phyloP scores from a whole-genome alignment of 2,329 filamentous ascomycete species.

The Trichoderma sp. region DNA sequence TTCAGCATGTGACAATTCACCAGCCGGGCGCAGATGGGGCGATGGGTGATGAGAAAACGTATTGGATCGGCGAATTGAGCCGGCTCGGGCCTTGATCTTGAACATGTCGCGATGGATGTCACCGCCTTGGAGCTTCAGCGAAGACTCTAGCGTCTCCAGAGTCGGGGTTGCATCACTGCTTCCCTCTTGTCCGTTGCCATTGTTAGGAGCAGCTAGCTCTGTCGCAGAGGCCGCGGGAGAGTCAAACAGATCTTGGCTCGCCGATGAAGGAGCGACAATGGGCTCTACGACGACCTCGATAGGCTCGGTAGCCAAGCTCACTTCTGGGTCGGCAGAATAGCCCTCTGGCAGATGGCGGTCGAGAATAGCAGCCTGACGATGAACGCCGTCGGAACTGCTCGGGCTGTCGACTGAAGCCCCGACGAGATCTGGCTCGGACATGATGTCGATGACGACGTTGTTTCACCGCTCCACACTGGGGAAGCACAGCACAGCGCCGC shows the following conservation, averaged over 20 bases:
- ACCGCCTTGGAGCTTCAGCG: constrained; percentile 68
- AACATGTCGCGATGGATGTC: constrained; percentile 78
- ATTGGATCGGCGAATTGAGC: constrained; percentile 54
- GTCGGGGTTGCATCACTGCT: constrained; percentile 22
- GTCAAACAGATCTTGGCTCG: constrained; percentile 18
- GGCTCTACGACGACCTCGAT: constrained; percentile 16
- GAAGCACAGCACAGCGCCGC: not conserved
- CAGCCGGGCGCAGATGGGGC: constrained; percentile 30
- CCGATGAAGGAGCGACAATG: not conserved
- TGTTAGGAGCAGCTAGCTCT: not conserved
- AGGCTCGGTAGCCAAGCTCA: constrained; percentile 29
- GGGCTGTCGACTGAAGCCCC: constrained; percentile 28
- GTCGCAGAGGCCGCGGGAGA: constrained; percentile 21
- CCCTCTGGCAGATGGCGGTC: constrained; percentile 39
- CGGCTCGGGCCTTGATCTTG: constrained; percentile 59
- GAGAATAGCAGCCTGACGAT: constrained; percentile 37
- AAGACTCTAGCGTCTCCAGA: constrained; percentile 54
- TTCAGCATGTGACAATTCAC: constrained; percentile 36
- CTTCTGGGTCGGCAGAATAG: constrained; percentile 40
- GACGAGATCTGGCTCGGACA: constrained; percentile 30
- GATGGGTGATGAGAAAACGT: constrained; percentile 61
- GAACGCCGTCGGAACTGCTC: constrained; percentile 28
- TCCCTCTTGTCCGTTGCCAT: constrained; percentile 4
- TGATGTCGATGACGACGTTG: constrained; percentile 8
- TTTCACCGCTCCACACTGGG: constrained; percentile 17